A percentile compares a stretch with the other conserved stretches of the same genome.
These are phyloP conservation scores for Testicularia cyperi DNA, from an alignment of 1,284 basidiomycete genomes.

Conservation along the genomic window DNA sequence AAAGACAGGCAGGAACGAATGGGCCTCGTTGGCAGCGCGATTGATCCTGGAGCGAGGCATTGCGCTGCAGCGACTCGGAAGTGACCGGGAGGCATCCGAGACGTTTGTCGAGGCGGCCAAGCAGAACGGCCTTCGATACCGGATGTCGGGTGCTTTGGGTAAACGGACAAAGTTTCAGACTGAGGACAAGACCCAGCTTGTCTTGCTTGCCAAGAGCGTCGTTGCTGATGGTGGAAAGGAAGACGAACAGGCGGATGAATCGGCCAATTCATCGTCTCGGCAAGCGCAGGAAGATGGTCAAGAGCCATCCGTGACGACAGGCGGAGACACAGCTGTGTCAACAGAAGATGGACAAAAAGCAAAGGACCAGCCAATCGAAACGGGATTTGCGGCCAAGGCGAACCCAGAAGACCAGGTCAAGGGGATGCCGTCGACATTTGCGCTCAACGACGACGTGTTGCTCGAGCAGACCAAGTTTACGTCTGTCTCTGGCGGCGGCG, in stretches of 20 bases:
- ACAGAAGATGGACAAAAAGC: constrained; percentile 29
- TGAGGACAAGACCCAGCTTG: constrained; percentile 80
- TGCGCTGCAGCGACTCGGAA: constrained; percentile 71
- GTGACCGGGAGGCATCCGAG: constrained; percentile 77
- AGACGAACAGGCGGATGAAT: constrained; percentile 21
- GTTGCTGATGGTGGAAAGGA: constrained; percentile 42
- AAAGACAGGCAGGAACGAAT: constrained; percentile 53
- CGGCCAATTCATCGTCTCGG: too few species aligned
- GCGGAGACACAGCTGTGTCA: constrained; percentile 7
- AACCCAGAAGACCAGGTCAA: constrained; percentile 41
- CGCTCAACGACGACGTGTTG: constrained; percentile 92
- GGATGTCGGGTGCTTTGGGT: constrained; percentile 88
- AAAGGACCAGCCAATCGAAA: constrained; percentile 9
- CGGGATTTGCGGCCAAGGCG: constrained; percentile 40
- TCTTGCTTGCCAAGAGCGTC: constrained; percentile 83
- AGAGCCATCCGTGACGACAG: too few species aligned
- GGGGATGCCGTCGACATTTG: constrained; percentile 72
- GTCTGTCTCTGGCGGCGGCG: constrained; percentile 63
- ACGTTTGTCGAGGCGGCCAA: constrained; percentile 78
- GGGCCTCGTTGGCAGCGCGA: constrained; percentile 70
- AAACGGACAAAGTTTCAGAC: constrained; percentile 93
- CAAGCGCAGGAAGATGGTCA: too few species aligned
- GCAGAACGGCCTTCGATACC: constrained; percentile 78
- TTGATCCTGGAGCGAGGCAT: constrained; percentile 79
- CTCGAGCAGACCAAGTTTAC: constrained; percentile 92